Conservation (phyloP, 108 stramenopile genomes). For the Fragilariopsis cylindrus region DNA sequence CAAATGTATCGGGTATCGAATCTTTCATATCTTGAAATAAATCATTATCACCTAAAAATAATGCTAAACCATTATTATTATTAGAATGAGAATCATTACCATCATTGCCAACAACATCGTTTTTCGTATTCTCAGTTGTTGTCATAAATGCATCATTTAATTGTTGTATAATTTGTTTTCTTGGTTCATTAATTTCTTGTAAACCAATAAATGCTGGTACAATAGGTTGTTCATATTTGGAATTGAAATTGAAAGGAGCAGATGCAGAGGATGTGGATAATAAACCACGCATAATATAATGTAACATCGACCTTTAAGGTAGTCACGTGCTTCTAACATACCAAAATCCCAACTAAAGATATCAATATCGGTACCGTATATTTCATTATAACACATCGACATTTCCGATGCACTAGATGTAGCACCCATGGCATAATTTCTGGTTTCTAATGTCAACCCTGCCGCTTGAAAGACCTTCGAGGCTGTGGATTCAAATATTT, state of each 20-base stretch:
- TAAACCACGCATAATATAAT: slow-evolving; percentile 16
- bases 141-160: slow-evolving; percentile 1
- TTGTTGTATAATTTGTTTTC: not conserved
- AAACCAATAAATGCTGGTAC: slow-evolving; percentile 34
- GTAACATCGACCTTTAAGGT: not conserved
- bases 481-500: slow-evolving; percentile 40
- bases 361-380: slow-evolving; percentile 66
- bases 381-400: slow-evolving; percentile 47
- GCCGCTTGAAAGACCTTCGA: slow-evolving; percentile 39
- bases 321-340: slow-evolving; percentile 35
- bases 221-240: not conserved
- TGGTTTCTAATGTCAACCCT: slow-evolving; percentile 53
- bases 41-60: not conserved
- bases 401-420: slow-evolving; percentile 8
- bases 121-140: too few species aligned
- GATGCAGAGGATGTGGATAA: slow-evolving; percentile 4
- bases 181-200: not conserved
- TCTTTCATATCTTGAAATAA: not conserved
- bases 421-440: slow-evolving; percentile 47
- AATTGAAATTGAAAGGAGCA: too few species aligned
- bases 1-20: slow-evolving; percentile 35
- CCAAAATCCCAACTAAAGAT: slow-evolving; percentile 60
- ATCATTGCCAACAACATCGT: too few species aligned
- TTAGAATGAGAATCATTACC: not conserved
- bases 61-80: slow-evolving; percentile 23